These are phyloP conservation scores for Xylaria venustula DNA, from an alignment of 495 filamentous ascomycete genomes.

Conservation along the genomic window DNA sequence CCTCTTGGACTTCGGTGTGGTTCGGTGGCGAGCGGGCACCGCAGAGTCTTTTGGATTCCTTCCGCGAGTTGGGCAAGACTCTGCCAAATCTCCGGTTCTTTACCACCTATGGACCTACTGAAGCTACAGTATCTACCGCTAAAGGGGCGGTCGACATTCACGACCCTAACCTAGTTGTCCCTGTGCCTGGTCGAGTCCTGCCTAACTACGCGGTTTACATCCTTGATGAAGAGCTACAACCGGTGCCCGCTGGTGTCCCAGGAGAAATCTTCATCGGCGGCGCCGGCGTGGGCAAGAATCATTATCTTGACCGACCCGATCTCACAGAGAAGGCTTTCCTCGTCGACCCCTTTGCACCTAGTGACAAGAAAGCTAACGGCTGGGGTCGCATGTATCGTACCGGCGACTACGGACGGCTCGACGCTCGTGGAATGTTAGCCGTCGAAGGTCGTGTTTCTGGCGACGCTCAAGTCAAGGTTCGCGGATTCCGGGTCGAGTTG, in stretches of 20 bases:
- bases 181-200: constrained; percentile 1
- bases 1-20: background rate
- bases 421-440: background rate
- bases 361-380: background rate
- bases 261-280: constrained; percentile 27
- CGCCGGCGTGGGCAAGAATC: constrained; percentile 12
- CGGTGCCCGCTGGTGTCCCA: constrained; percentile 25
- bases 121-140: background rate
- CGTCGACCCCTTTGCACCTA: constrained; percentile 15
- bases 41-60: background rate
- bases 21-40: background rate
- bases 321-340: constrained; percentile 26
- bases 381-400: background rate
- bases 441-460: background rate
- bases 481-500: background rate
- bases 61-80: background rate
- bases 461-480: background rate
- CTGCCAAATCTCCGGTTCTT: background rate
- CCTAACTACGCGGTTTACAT: constrained; percentile 35
- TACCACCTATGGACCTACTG: background rate
- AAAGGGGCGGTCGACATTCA: background rate
- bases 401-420: background rate
- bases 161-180: background rate
- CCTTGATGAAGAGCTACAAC: constrained; percentile 35
- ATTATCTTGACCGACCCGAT: constrained; percentile 18